Evolutionary conservation across 345 rosid genomes (phyloP), one percentile per base, ranked within the genome.

Genomic region (Salix caprea): DNA sequence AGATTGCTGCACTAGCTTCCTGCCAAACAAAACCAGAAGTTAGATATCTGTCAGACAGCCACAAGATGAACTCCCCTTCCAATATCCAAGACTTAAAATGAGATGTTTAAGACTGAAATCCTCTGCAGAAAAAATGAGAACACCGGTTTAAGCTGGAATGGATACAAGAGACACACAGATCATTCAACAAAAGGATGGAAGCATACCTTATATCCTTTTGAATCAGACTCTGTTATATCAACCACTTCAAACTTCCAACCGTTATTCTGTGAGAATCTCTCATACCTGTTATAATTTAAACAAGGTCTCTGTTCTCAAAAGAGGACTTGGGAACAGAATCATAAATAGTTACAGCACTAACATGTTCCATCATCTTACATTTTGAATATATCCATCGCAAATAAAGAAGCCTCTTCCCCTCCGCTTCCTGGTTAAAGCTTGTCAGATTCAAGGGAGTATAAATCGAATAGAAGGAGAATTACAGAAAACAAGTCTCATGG

Each of bases 381-480:
- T 81, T 86, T 92, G 74, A 92, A 93, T 52, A 93, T 82, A 71
- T 96, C 99, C 94, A 93, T 89, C 42, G 97, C 95, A 85, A 96
- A 96, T 84, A 96, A 87, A 76, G 97, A 96, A 77, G 98, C 99
- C 83, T 96, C 99, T 81, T 96, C 97, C 24, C 98, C 99, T 82
- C 97, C 98, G 76, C 91, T 89, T 78, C 95, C 99, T 92, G 74
- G 66, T 78, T 12, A 71, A 78, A 81, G 50, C 23, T 28, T 42
- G 70, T 75, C 72, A 75, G 79, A 61, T 74, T 75, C 78, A 50
- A 7, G 67, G 56, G 50, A 67, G 77, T 37, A 46, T 6, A 42
- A 42, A 18, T n/a, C 1, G 21, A 44, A 26, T 14, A 39, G 48
- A 72, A 68, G 32, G 69, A 71, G 70, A 24, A 21, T 69, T 58